Percentiles rank a stretch among this genome's conserved stretches.
phyloP scores from a whole-genome alignment of 2,329 filamentous ascomycete genomes.

The Lecanicillium sp. region DNA sequence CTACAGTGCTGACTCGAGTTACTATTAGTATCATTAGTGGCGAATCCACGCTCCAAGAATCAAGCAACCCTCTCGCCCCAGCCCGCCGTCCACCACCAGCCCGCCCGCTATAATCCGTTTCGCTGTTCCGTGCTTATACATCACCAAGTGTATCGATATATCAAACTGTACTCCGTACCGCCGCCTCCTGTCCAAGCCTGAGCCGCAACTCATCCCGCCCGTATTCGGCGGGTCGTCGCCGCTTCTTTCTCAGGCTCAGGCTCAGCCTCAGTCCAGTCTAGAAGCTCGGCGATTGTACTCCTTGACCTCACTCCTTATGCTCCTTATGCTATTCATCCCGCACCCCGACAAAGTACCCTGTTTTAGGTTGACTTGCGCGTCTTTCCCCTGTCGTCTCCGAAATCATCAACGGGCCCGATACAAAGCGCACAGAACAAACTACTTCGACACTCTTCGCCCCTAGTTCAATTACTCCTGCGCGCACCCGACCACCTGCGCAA shows the following conservation, averaged over 20 bases:
- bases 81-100: too few relatives aligned
- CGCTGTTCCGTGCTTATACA: too few relatives aligned
- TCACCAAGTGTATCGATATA: too few relatives aligned
- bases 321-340: too few relatives aligned
- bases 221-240: slow-evolving; percentile 1
- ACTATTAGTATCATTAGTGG: background rate
- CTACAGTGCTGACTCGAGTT: slow-evolving; percentile 1
- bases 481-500: background rate
- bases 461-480: slow-evolving; percentile 1
- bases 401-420: background rate
- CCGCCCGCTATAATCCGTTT: too few relatives aligned
- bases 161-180: too few relatives aligned
- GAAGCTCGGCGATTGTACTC: background rate
- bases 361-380: background rate
- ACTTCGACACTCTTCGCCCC: background rate
- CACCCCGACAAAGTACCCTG: too few relatives aligned
- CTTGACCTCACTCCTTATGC: too few relatives aligned
- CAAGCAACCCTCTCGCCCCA: too few relatives aligned
- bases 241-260: too few relatives aligned
- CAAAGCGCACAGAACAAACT: background rate
- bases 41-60: too few relatives aligned
- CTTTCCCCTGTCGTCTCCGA: background rate
- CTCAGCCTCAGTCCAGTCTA: background rate
- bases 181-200: too few relatives aligned
- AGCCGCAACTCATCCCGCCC: background rate